Base-by-base conservation (phyloP, 768 basidiomycete genomes). In the Boletellus ananas region DNA sequence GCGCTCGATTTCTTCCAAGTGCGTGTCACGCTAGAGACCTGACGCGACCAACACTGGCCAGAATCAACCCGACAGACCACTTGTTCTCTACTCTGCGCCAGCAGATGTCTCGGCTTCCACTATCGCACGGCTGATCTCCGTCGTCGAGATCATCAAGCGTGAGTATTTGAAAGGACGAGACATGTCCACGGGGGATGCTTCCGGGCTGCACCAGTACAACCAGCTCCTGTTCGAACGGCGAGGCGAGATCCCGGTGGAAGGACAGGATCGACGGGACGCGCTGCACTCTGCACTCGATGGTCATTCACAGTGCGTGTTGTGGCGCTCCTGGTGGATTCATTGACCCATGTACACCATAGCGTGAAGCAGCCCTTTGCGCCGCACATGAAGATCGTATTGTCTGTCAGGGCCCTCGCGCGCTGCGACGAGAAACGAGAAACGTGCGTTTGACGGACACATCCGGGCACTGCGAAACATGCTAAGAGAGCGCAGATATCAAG, bases 91-190 rank as follows among this genome's bases (percentile, higher is more conserved):
- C 58, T 85, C 85, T 0, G 67, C 82, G 4, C 84, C 84, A 4
- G 59, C 66, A 4, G 41, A 60, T 29, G 60, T 67, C 40, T 68
- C 67, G 3, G 61, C 65, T 14, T 67, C 72, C 3, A 74, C 79
- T 0, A 67, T 71, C 33, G 81, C 88, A 0, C 79, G 85, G 1
- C 74, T 94, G 8, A 73, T 94, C 34, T 81, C 84, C 1, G 85
- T 90, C 4, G 83, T 82, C 1, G 91, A 94, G 66, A 88, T 93
- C 49, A 79, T 91, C 58, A 93, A 93, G 61, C 79, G 91, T 23
- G 87, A 91, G 61, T 91, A 82, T 60, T 53, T 88, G 47, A 81
- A 81, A 48, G 63, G 62, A 14, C 70, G 85, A 6, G 75, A 76
- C 36, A 56, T 65, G 17, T 76, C 68, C 12, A 74, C 72, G 2